Evolutionary conservation across 306 rosid species (phyloP), one percentile per base, ranked within the genome.

Genomic region (Prunus fruticosa): DNA sequence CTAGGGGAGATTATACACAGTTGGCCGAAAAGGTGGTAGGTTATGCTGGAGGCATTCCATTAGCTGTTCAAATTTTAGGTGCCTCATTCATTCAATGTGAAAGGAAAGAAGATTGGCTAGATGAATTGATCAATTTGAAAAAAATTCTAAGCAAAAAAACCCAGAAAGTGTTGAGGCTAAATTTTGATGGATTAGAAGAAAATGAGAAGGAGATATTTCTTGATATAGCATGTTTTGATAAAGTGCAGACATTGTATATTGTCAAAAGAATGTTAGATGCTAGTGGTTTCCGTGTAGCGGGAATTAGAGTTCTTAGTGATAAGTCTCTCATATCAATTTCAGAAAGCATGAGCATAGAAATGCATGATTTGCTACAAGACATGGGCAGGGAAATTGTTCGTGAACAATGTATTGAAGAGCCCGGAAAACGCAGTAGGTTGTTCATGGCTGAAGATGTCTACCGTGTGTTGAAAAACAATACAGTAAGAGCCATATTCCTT

Each of bases 291-390:
- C 11, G 11, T 70, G 69, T 87, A 19, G 22, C 38, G 38, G 88
- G 89, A 62, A 65, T 84, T 25, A 78, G 76, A 3, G 45, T 61
- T 73, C 83, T 84, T 64, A 30, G 64, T 70, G 76, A 84, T 54
- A 70, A 73, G 62, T 84, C 84, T 50, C 80, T 88, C 32, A 53
- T 84, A 22, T 72, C 78, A 62, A 15, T 70, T 51, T 51, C 56
- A 51, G 56, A 41, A 16, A 71, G 7, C 6, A 18, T 20, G 2
- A 10, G 11, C 2, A 32, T 67, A 3, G 64, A n/a, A 11, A 76
- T 86, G 79, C 87, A 83, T 73, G 74, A 78, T 83, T 64, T 83
- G 78, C 53, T 81, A 43, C 75, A 74, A 80, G 71, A 80, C 15
- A 72, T 82, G 83, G 86, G 85, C 11, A 53, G 62, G 25, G 28